phyloP scores from a whole-genome alignment of 768 basidiomycete species.

The Sutorius australiensis region DNA sequence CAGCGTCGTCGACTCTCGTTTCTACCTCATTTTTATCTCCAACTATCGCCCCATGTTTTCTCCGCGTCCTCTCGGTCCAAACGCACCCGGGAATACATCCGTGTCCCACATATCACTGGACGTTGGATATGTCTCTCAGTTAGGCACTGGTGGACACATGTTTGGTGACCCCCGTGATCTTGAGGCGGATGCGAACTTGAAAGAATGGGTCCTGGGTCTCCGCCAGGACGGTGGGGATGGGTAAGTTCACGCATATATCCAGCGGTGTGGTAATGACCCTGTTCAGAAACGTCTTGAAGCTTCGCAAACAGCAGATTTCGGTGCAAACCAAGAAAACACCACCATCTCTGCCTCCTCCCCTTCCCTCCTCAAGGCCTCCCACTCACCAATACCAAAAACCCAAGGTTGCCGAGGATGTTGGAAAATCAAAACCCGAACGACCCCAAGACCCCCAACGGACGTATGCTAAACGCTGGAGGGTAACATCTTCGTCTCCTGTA shows the following conservation, averaged over 20 bases:
- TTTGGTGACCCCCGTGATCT: slow-evolving; percentile 53
- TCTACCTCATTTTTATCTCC: slow-evolving; percentile 46
- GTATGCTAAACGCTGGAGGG: slow-evolving; percentile 28
- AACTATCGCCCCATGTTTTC: slow-evolving; percentile 49
- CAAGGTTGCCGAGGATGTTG: not conserved
- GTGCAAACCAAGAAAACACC: slow-evolving; percentile 6
- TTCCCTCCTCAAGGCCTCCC: not conserved
- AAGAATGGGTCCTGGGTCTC: slow-evolving; percentile 55
- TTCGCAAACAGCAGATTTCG: slow-evolving; percentile 36
- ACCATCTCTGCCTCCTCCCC: slow-evolving; percentile 5
- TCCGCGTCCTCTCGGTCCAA: slow-evolving; percentile 45
- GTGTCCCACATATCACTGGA: slow-evolving; percentile 49
- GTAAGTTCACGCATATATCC: slow-evolving; percentile 37
- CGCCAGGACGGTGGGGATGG: slow-evolving; percentile 55
- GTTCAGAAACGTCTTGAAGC: slow-evolving; percentile 43
- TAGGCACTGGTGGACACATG: slow-evolving; percentile 40
- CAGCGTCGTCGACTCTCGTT: slow-evolving; percentile 43
- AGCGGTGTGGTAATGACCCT: not conserved
- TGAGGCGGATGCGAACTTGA: slow-evolving; percentile 38
- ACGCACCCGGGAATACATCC: slow-evolving; percentile 37
- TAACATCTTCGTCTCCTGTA: slow-evolving; percentile 1
- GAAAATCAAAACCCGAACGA: slow-evolving; percentile 5
- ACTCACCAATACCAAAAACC: not conserved
- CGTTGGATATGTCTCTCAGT: slow-evolving; percentile 39
- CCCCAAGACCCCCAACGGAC: slow-evolving; percentile 9